phyloP scores from a whole-genome alignment of 768 basidiomycete genomes.

The Hericium alpestre region DNA sequence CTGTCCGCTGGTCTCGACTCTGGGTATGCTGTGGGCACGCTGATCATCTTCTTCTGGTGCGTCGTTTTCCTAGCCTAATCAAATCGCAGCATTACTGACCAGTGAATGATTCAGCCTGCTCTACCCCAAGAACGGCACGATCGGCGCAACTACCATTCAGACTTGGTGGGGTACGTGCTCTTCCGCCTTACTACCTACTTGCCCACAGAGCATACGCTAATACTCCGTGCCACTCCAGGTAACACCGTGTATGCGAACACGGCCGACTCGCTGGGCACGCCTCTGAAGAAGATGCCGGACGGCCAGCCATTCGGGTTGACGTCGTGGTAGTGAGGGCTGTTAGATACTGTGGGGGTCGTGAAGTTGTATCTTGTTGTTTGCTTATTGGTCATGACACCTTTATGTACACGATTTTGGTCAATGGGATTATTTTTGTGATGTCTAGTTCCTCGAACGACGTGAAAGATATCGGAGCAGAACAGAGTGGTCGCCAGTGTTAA shows the following conservation, averaged over 20 bases:
- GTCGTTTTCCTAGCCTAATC: not conserved
- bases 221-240: not conserved
- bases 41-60: conserved; percentile 20
- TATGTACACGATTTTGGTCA: no score
- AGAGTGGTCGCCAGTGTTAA: no score
- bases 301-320: conserved; percentile 6
- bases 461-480: no score
- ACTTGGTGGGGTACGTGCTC: conserved; percentile 24
- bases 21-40: conserved; percentile 13
- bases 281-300: conserved; percentile 16
- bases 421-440: no score
- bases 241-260: not conserved
- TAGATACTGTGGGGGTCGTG: no score
- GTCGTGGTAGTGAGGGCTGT: not conserved
- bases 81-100: not conserved
- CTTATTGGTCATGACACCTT: no score
- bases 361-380: no score
- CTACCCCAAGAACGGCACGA: conserved; percentile 23
- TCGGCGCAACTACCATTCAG: conserved; percentile 23
- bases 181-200: not conserved
- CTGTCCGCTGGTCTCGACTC: conserved; percentile 12
- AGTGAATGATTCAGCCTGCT: conserved; percentile 16
- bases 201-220: not conserved
- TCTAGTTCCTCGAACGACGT: no score
- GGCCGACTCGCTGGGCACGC: conserved; percentile 8